phyloP scores from a whole-genome alignment of 2,329 filamentous ascomycete species.

The Conoideocrella luteorostrata region DNA sequence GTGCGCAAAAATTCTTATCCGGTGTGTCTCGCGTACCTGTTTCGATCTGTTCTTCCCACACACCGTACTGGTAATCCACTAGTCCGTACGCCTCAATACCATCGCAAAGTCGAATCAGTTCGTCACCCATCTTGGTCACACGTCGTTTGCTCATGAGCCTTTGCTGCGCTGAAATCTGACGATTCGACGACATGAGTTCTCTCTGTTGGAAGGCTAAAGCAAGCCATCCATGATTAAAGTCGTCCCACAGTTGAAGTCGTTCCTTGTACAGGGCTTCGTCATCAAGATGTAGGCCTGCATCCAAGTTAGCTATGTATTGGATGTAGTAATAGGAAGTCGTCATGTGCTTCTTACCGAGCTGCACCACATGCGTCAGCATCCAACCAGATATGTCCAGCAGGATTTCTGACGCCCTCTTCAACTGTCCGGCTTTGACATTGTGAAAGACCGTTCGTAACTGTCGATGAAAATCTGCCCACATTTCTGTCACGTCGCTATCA shows the following conservation, averaged over 20 bases:
- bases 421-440: constrained; percentile 51
- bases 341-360: constrained; percentile 48
- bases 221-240: constrained; percentile 93
- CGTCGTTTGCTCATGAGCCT: constrained; percentile 61
- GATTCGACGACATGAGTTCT: constrained; percentile 60
- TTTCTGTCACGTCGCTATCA: constrained; percentile 54
- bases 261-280: constrained; percentile 69
- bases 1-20: too few species aligned
- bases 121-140: constrained; percentile 73
- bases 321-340: too few species aligned
- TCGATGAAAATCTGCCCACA: constrained; percentile 59
- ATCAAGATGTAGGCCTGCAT: constrained; percentile 67
- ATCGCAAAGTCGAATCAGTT: constrained; percentile 78
- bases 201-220: constrained; percentile 77
- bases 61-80: constrained; percentile 94
- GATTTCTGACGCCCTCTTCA: constrained; percentile 45
- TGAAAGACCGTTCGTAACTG: constrained; percentile 64
- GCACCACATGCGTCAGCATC: constrained; percentile 48
- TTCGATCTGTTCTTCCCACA: constrained; percentile 91
- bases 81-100: constrained; percentile 84
- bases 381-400: constrained; percentile 48
- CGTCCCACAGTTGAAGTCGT: constrained; percentile 80
- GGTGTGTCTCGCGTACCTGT: constrained; percentile 61
- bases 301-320: neutral
- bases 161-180: constrained; percentile 50